phyloP scores from a whole-genome alignment of 306 rosid species.

The Luffa aegyptiaca region DNA sequence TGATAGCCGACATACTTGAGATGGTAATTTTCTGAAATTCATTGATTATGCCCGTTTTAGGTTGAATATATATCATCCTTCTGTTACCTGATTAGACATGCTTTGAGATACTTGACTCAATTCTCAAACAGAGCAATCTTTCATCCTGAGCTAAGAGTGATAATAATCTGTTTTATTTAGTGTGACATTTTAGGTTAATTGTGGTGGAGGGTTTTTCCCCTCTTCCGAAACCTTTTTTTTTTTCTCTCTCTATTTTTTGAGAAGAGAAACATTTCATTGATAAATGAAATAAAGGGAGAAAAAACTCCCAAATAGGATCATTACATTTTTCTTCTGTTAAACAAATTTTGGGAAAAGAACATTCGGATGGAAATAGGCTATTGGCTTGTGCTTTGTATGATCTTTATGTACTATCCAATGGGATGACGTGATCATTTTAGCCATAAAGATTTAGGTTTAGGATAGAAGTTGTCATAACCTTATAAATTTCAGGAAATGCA shows the following conservation, averaged over 20 bases:
- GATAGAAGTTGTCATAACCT: not conserved
- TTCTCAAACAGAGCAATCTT: not conserved
- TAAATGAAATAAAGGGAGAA: too few species aligned
- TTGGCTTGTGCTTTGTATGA: not conserved
- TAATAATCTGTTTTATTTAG: not conserved
- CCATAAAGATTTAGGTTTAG: not conserved
- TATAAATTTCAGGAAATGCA: not conserved
- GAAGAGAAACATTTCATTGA: too few species aligned
- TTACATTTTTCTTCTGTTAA: too few species aligned
- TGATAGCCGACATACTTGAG: conserved; percentile 53
- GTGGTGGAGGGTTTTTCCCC: not conserved
- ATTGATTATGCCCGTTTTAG: not conserved
- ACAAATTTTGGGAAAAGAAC: too few species aligned
- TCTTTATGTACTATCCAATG: not conserved
- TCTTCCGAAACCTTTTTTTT: too few species aligned
- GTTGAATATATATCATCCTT: not conserved
- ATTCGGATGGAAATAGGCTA: not conserved
- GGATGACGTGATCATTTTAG: not conserved
- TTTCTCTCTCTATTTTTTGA: too few species aligned
- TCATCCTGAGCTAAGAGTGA: not conserved
- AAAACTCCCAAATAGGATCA: too few species aligned
- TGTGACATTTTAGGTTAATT: not conserved
- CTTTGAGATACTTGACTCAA: not conserved
- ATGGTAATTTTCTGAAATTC: conserved; percentile 34
- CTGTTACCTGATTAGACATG: not conserved